Evolutionary conservation across 352 stramenopile genomes (phyloP).

Genomic region (Phytophthora cryptogea): DNA sequence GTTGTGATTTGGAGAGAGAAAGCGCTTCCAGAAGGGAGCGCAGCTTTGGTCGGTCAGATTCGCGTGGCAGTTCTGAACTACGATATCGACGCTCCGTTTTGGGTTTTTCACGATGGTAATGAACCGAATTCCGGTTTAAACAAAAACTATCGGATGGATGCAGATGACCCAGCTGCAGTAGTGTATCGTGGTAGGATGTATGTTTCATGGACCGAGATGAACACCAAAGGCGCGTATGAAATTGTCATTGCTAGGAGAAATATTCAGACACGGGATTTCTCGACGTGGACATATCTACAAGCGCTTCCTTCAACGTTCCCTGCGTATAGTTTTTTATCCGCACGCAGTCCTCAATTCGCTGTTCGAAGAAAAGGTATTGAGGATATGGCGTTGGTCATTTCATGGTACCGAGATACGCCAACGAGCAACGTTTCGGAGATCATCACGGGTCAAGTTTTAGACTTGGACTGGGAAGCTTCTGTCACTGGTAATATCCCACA

Average conservation of each 20-base stretch:
- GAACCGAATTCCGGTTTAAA: conserved; percentile 48
- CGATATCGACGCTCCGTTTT: conserved; percentile 52
- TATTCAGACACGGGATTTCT: conserved; percentile 58
- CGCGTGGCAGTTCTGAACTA: conserved; percentile 60
- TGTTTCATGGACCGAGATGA: conserved; percentile 61
- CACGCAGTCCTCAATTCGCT: conserved; percentile 44
- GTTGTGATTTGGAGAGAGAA: conserved; percentile 69
- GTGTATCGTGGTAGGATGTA: conserved; percentile 68
- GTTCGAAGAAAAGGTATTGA: conserved; percentile 59
- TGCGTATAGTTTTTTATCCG: conserved; percentile 45
- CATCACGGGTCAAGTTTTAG: conserved; percentile 46
- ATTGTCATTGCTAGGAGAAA: conserved; percentile 55
- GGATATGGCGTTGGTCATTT: conserved; percentile 49
- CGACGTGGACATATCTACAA: conserved; percentile 56
- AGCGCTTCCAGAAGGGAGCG: conserved; percentile 12
- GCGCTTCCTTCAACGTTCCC: conserved; percentile 32
- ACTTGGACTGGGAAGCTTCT: conserved; percentile 49
- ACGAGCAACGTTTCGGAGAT: conserved; percentile 50
- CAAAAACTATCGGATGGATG: conserved; percentile 45
- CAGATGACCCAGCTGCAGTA: conserved; percentile 39
- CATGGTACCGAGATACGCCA: conserved; percentile 59
- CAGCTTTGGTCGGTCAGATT: conserved; percentile 47
- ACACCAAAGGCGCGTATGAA: conserved; percentile 39
- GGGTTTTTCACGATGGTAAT: conserved; percentile 82
- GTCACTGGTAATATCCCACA: conserved; percentile 38